A percentile compares a stretch with the other conserved stretches of the same genome.
Evolutionary conservation across 2,329 filamentous ascomycete species (phyloP).

Genomic region (Botryotinia globosa): DNA sequence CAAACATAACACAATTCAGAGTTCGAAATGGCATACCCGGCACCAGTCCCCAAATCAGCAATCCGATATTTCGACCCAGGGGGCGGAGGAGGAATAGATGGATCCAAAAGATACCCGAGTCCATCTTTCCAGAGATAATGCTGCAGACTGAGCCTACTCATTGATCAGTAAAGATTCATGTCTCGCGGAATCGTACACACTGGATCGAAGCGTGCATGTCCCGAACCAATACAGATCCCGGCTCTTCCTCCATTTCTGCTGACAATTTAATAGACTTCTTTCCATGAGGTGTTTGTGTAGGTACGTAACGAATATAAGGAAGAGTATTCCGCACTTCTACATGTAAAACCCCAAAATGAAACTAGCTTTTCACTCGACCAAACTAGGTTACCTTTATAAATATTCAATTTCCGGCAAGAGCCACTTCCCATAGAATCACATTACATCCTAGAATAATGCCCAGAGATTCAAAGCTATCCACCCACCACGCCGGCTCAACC

Average conservation of each 20-base stretch:
- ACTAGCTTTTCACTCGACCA: not conserved
- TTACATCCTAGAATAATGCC: not conserved
- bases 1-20: fast-evolving
- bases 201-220: not conserved
- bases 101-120: not conserved
- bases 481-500: too few species aligned
- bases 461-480: not conserved
- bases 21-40: not conserved
- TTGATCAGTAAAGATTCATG: not conserved
- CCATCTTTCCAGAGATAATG: not conserved
- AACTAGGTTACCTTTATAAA: too few species aligned
- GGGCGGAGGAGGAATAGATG: not conserved
- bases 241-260: not conserved
- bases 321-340: not conserved
- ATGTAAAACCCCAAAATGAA: not conserved
- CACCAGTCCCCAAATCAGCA: not conserved
- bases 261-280: not conserved
- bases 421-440: not conserved
- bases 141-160: not conserved
- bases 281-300: fast-evolving
- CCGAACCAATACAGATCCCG: not conserved
- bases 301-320: not conserved
- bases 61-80: not conserved
- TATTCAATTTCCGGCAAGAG: not conserved
- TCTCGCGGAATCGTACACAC: not conserved